Evolutionary conservation across 2,329 filamentous ascomycete species (phyloP), one percentile per base, ranked within the genome.

Genomic region (Botryotinia globosa): DNA sequence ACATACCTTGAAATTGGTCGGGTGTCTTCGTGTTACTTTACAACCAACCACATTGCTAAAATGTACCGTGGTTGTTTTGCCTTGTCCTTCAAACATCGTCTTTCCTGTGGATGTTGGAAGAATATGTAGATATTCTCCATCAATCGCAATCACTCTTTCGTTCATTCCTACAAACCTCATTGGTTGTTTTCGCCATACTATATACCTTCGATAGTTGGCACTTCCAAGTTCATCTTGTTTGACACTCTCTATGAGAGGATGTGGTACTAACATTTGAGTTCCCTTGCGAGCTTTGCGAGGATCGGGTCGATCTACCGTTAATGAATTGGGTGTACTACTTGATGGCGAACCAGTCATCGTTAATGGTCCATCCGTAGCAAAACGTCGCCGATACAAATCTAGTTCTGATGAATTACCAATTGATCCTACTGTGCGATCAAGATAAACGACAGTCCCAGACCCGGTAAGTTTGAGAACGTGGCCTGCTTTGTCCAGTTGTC

Each of bases 81-180:
- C 88, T 72, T 85, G 86, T 34, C 85, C 86, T 72, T 91, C 89
- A 73, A 89, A 87, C 73, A 89, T 83, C 18, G 89, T 72, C 80
- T 92, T 92, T 54, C 90, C 90, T 16, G 87, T 87, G 3, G 87
- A 88, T 2, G 88, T 86, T 39, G 93, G 92, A 87, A 94, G 91
- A 77, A 97, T 94, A 81, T 95, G 92, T 74, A 97, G 89, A 81
- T 94, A 96, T 80, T 97, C 93, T 74, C 92, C 92, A 77, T 95
- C 93, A 76, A 97, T 93, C 64, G 92, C 90, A 59, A 96, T 84
- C 16, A 93, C 88, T 73, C 92, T 89, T 77, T 94, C 91, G 74
- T 92, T 92, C 78, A 91, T 88, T 6, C 89, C 90, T 59, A 92
- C 90, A 77, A 96, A 91, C 37, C 92, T 90, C 87, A 96, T 93